Base-by-base conservation (phyloP, 2,329 filamentous ascomycete species). In the Lecanicillium sp. region DNA sequence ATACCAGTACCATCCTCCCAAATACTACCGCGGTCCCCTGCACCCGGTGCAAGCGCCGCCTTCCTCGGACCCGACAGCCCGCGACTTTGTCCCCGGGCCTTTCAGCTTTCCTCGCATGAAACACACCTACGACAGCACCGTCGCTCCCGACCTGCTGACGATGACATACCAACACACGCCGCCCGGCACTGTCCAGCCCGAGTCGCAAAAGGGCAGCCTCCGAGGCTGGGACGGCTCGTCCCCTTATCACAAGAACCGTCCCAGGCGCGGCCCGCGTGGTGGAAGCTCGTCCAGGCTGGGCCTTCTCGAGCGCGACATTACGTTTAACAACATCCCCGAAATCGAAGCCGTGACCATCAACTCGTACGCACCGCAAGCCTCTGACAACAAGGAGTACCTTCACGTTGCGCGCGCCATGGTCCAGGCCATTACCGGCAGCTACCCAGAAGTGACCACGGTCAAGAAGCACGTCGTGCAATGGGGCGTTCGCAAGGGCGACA, bases 1-100 rank as follows among this genome's bases (percentile, higher is more conserved):
- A 73, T 98, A 97, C 68, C 86, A 94, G 64, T 97, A 84, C 64
- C 87, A 89, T 48, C 83, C 90, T 36, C 92, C 92, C 46, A 92
- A 90, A 67, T 98, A 89, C 74, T 81, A 95, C 62, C 86, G 90
- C 55, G 92, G 92, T 41, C 89, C 89, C 47, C 73, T 97, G 17
- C 89, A 97, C 59, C 92, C 92, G 36, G 80, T 96, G 54, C 87
- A 95, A 66, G 85, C 87, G 43, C 90, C 87, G n/a, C 74, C 80
- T 29, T 76, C 81, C 37, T 92, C 89, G 46, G 86, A 96, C 54
- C 89, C 89, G 1, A 76, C 83, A 19, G 95, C 92, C 43, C 84
- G 92, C 57, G 73, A 87, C 56, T 98, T 92, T 61, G 72, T 85
- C 18, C 89, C 92, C 1, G 92, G 92, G 0, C 92, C 92, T 2